Base-by-base conservation (phyloP, 1,284 basidiomycete genomes). In the Sporisorium exsertum region DNA sequence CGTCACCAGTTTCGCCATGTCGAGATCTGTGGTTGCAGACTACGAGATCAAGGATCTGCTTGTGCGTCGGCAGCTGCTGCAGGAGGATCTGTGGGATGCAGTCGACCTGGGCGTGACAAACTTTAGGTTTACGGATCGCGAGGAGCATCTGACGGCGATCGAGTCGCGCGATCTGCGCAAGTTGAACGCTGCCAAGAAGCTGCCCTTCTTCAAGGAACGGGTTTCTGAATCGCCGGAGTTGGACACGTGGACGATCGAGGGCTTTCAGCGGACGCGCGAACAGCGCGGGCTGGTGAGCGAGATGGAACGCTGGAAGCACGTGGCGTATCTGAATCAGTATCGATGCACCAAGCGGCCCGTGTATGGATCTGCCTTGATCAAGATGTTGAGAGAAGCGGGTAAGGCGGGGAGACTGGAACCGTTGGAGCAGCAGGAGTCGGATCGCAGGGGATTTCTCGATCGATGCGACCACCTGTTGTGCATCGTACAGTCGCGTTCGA, bases 11-110 rank as follows among this genome's bases (percentile, higher is more conserved):
- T 96, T 97, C 85, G 91, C 92, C 0, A 94, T 95, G 92, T 87
- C 89, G 40, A 90, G 90, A 32, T 93, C 93, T 24, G 93, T 92
- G 5, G 88, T 92, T 22, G 91, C 91, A 18, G 92, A 93, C 71
- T 97, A 90, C 82, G 93, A 95, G 87, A 93, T 95, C 86, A 91
- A 92, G 83, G 95, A 96, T 61, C 85, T 97, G 7, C 89, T 97
- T n/a, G 86, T 95, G 16, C 90, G 95, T 24, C 90, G 91, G 40
- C 87, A 89, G 35, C 86, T 95, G 20, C 79, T 94, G 12, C 81
- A 85, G 9, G 86, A 88, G 10, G 85, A 88, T 35, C 88, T 88
- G 7, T 73, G 78, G 85, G 66, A 88, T 84, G 80, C 74, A 12
- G 82, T 93, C 43, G 89, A 92, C 76, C 87, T 95, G 35, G 90